A percentile compares a stretch with the other conserved stretches of the same genome.
These are phyloP conservation scores for Plasmodium reichenowi DNA, from an alignment of 169 alveolate species.

Conservation along the genomic window DNA sequence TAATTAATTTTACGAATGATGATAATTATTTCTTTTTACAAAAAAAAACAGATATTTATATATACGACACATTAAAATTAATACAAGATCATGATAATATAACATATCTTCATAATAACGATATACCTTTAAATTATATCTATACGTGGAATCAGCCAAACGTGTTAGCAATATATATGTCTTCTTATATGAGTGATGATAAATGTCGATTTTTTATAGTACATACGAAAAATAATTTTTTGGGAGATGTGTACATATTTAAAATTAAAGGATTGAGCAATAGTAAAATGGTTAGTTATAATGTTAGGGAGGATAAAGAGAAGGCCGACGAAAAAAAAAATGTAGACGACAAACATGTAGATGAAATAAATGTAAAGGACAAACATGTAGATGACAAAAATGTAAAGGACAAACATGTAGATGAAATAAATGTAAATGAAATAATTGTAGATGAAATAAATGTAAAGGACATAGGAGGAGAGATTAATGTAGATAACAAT, in stretches of 20 bases:
- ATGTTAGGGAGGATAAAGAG: neutral
- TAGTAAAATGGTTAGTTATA: neutral
- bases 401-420: neutral
- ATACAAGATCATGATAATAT: neutral
- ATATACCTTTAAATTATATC: constrained; percentile 22
- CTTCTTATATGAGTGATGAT: constrained; percentile 28
- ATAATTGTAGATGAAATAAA: neutral
- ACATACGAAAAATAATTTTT: constrained; percentile 53
- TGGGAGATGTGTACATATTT: constrained; percentile 55
- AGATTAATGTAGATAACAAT: neutral
- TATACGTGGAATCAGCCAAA: constrained; percentile 62
- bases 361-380: neutral
- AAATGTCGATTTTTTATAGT: constrained; percentile 27
- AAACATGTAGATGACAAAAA: neutral
- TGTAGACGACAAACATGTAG: neutral
- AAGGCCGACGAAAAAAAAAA: neutral
- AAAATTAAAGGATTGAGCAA: constrained; percentile 20
- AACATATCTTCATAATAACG: constrained; percentile 1
- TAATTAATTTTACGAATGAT: constrained; percentile 46
- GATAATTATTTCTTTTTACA: constrained; percentile 53
- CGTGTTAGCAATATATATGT: constrained; percentile 37
- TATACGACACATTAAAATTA: constrained; percentile 33
- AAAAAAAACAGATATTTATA: constrained; percentile 39
- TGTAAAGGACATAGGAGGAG: neutral
- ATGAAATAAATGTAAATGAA: no score